Evolutionary conservation across 2,329 filamentous ascomycete species (phyloP).

Genomic region (Colletotrichum somersetense): DNA sequence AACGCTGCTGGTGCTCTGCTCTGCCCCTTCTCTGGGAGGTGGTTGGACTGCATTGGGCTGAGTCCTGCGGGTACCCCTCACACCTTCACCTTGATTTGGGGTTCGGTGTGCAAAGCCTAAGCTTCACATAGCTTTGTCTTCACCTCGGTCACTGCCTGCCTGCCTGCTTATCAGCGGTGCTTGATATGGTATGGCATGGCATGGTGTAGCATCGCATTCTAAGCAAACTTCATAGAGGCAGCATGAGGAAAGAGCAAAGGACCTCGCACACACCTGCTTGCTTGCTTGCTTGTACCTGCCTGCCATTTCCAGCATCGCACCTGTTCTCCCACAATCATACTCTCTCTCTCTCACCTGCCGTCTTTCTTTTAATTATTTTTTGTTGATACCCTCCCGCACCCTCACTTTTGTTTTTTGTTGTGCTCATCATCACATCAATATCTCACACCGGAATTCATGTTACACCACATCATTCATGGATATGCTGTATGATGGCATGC

Average conservation of each 20-base stretch:
- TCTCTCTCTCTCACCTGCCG: background rate
- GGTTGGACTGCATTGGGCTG: constrained; percentile 10
- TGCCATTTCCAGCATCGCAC: background rate
- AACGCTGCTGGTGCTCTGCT: background rate
- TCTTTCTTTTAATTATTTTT: background rate
- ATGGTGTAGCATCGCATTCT: background rate
- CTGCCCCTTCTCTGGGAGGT: background rate
- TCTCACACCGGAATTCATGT: background rate
- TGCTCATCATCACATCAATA: background rate
- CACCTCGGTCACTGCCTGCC: constrained; percentile 15
- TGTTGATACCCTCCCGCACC: background rate
- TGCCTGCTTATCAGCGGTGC: background rate
- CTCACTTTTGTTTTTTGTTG: background rate
- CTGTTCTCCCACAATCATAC: background rate
- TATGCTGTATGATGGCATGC: constrained; percentile 30
- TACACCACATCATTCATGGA: constrained; percentile 14
- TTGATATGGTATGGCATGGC: background rate
- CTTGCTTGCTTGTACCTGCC: constrained; percentile 11
- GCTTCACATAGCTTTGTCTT: background rate
- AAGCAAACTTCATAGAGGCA: background rate
- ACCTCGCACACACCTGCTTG: background rate
- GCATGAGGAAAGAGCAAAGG: constrained; percentile 14
- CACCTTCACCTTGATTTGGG: constrained; percentile 19
- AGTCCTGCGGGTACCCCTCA: constrained; percentile 30
- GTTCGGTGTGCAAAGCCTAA: constrained; percentile 11